Conservation (phyloP, 1,284 basidiomycete species). For the Cryptococcus amylolentus region DNA sequence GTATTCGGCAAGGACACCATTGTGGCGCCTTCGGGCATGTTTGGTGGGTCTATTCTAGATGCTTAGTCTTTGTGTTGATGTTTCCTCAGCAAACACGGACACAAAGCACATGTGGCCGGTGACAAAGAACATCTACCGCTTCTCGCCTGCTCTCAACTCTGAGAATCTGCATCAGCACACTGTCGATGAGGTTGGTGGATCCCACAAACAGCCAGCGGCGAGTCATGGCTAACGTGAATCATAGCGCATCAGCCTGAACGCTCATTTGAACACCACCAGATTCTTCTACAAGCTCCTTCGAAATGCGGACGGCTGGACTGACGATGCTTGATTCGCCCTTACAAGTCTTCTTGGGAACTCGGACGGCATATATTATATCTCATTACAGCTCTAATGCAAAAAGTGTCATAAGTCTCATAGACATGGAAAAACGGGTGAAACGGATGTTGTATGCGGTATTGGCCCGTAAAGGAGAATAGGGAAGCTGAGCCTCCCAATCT, state of each 20-base stretch:
- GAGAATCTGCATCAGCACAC: constrained; percentile 51
- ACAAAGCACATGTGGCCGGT: constrained; percentile 51
- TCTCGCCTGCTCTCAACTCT: constrained; percentile 43
- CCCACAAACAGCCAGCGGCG: background rate
- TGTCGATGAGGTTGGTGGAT: constrained; percentile 49
- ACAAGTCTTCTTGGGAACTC: too few relatives aligned
- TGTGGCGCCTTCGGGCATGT: constrained; percentile 53
- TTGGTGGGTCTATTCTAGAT: constrained; percentile 27
- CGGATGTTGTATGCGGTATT: too few relatives aligned
- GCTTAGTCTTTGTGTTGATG: background rate
- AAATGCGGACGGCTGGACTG: constrained; percentile 49
- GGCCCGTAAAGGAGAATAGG: too few relatives aligned
- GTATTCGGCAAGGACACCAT: constrained; percentile 49
- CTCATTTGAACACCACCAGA: constrained; percentile 50
- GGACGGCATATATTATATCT: too few relatives aligned
- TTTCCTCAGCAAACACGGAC: constrained; percentile 46
- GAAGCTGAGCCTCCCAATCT: too few relatives aligned
- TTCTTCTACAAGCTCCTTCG: constrained; percentile 55
- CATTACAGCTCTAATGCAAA: too few relatives aligned
- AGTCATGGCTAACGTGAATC: background rate
- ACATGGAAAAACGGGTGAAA: too few relatives aligned
- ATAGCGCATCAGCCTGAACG: constrained; percentile 44
- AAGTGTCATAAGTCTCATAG: too few relatives aligned
- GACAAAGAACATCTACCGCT: constrained; percentile 53
- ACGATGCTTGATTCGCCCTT: constrained; percentile 1